These are phyloP conservation scores for Serendipita vermifera DNA, from an alignment of 768 basidiomycete genomes.

Conservation along the genomic window DNA sequence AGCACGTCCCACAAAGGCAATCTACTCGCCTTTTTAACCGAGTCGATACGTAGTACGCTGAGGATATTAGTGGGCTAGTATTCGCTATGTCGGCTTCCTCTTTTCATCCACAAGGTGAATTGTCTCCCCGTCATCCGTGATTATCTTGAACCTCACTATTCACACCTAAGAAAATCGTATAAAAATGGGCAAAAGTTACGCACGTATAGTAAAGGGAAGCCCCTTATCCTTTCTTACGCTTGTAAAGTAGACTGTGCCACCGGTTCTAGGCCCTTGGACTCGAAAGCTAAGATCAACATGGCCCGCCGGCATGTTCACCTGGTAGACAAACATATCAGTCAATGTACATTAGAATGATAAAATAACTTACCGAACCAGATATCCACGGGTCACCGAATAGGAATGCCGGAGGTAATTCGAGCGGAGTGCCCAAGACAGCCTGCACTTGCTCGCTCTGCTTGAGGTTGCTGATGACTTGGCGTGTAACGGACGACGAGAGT, in stretches of 20 bases:
- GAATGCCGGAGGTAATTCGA: constrained; percentile 53
- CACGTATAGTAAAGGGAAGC: constrained; percentile 52
- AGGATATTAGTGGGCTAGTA: too few species aligned
- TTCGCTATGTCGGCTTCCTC: too few species aligned
- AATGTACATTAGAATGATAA: neutral
- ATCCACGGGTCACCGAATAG: constrained; percentile 66
- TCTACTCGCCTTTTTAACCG: too few species aligned
- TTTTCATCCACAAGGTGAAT: neutral
- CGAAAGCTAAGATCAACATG: constrained; percentile 68
- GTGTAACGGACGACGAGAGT: constrained; percentile 59
- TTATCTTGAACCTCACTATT: constrained; percentile 53
- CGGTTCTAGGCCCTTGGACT: constrained; percentile 54
- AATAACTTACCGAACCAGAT: constrained; percentile 44
- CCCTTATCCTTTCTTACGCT: constrained; percentile 69
- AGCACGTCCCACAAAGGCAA: too few species aligned
- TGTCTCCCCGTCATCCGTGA: constrained; percentile 42
- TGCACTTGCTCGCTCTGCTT: constrained; percentile 38
- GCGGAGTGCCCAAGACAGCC: constrained; percentile 49
- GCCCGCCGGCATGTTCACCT: constrained; percentile 65
- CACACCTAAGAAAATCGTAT: neutral
- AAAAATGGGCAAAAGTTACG: constrained; percentile 21
- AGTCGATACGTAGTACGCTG: too few species aligned
- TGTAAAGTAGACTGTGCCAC: constrained; percentile 72
- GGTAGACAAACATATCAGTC: neutral
- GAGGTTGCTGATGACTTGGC: constrained; percentile 48